These are phyloP conservation scores for Metarhizium anisopliae DNA, from an alignment of 2,329 filamentous ascomycete genomes.

Conservation along the genomic window DNA sequence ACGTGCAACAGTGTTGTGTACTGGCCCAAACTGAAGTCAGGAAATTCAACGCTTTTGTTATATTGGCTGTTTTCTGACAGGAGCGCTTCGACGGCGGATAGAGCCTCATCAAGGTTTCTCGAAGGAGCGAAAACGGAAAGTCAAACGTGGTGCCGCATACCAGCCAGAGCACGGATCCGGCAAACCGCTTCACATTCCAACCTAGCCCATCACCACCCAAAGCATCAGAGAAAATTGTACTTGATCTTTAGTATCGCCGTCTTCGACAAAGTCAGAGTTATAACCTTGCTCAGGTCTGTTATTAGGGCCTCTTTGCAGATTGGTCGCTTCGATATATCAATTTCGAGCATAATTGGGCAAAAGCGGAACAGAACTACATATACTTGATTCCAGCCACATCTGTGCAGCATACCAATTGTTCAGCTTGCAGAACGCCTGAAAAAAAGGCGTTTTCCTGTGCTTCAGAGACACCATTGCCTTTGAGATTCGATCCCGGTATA, in stretches of 20 bases:
- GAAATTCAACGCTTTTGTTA: background rate
- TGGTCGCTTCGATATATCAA: background rate
- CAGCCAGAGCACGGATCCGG: conserved; percentile 6
- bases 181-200: conserved; percentile 5
- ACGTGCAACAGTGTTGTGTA: background rate
- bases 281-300: background rate
- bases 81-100: background rate
- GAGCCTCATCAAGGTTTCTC: background rate
- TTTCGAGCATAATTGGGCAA: background rate
- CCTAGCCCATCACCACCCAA: background rate
- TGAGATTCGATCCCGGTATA: background rate
- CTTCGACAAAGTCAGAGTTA: background rate
- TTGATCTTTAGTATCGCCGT: conserved; percentile 1
- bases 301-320: background rate
- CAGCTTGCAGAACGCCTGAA: background rate
- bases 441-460: background rate
- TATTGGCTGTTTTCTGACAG: background rate
- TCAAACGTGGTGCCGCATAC: conserved; percentile 5
- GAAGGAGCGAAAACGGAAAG: conserved; percentile 5
- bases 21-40: background rate
- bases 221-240: background rate
- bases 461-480: background rate
- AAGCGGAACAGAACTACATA: background rate
- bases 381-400: conserved; percentile 1
- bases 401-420: background rate